Evolutionary conservation across 2,329 filamentous ascomycete species (phyloP), one percentile per base, ranked within the genome.

Genomic region (Bipolaris bicolor): DNA sequence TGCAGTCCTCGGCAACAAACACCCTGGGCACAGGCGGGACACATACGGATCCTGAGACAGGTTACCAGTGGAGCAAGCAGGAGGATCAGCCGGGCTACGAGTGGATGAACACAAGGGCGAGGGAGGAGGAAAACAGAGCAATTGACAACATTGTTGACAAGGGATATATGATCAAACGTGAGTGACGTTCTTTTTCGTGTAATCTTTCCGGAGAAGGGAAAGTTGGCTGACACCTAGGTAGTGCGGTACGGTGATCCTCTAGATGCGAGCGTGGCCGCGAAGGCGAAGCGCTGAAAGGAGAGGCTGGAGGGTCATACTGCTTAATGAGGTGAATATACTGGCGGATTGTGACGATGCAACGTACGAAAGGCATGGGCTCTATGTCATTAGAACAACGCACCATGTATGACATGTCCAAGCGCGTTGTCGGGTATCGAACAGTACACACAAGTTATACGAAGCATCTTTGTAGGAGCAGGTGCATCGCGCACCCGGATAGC

Each of bases 11-110:
- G 5, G 55, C 55, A 7, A 58, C 54, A 18, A 51, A 54, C 3
- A 49, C 57, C 1, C 52, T 56, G 7, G 52, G 45, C 33, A 43
- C 60, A 11, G 22, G 33, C 13, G 61, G 55, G 15, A 47, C 52
- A 10, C 60, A 69, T 36, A 58, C 60, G 13, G 64, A 67, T 18
- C 53, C 64, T 11, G 63, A 73, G 47, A 75, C 72, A 5, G 76
- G 76, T 5, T 78, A 78, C 48, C 62, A 63, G 61, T 78, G 76
- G 76, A 64, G 62, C 7, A 73, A 64, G 50, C 58, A 62, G 24
- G 74, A 77, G 60, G 74, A 77, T 5, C 69, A 72, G 62, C 76
- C 76, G 2, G 76, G 76, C 1, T 76, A 60, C 37, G 70, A 71
- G 52, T 78, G 76, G 76, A 71, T 67, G 70, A 76, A 73, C 49